Conservation (phyloP, 257 asterid species). For the Marsdenia floribunda region DNA sequence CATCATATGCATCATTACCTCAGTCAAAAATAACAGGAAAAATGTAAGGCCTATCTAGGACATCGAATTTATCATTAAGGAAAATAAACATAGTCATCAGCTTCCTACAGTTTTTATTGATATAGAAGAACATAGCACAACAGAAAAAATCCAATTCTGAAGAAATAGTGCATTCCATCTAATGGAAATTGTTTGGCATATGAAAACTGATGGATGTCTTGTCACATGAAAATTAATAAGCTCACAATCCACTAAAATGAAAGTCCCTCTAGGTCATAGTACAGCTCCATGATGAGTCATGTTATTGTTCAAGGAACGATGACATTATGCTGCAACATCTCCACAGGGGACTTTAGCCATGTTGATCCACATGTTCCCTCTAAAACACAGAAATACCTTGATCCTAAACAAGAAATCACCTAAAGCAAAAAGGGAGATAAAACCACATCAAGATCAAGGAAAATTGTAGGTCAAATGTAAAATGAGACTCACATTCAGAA, state of each 20-base stretch:
- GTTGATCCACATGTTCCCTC: neutral
- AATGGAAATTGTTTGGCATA: constrained; percentile 1
- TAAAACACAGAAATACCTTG: neutral
- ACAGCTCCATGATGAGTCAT: neutral
- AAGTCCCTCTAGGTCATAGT: neutral
- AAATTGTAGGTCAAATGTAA: neutral
- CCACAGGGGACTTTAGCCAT: neutral
- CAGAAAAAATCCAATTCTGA: neutral
- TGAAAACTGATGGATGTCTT: constrained; percentile 8
- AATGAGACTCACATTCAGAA: neutral
- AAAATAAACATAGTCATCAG: neutral
- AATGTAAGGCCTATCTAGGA: neutral
- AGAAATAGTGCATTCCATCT: neutral
- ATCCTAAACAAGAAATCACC: neutral
- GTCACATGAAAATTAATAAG: neutral
- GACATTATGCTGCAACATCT: neutral
- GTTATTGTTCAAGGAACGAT: neutral
- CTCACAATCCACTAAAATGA: neutral
- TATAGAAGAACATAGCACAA: neutral
- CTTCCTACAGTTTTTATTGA: neutral
- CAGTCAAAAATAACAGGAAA: neutral
- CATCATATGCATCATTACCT: neutral
- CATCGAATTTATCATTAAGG: neutral
- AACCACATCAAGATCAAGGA: neutral
- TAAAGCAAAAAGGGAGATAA: neutral